Base-by-base conservation (phyloP, 2,329 filamentous ascomycete genomes). In the Bipolaris gigantea region DNA sequence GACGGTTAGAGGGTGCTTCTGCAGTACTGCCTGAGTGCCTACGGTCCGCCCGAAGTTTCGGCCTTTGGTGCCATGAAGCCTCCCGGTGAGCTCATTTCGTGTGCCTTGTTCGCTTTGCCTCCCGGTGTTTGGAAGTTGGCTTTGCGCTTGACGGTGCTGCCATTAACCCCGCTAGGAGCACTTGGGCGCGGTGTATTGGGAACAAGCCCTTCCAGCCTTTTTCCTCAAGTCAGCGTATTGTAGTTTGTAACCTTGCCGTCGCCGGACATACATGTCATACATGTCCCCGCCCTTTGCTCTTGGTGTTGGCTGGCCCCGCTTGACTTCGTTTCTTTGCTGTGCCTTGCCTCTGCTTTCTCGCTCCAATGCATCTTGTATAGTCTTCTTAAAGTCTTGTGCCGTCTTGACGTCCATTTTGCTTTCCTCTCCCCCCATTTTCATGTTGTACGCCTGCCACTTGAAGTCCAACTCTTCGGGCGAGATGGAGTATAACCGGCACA, bases 401-500 rank as follows among this genome's bases (percentile, higher is more conserved):
- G 84, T 88, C 34, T 88, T 84, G 38, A 95, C 80, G 43, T 88
- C 85, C 57, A 90, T 77, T 55, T 82, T 86, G 57, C 87, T 86
- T 53, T 91, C 89, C 52, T 95, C 90, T 43, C 85, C 79, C 21
- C 92, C 90, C 87, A 97, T 92, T 76, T 93, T 96, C 72, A 99
- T 88, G 75, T 89, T 92, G 80, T 97, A 97, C 0, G 92, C 93
- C 75, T 99, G 94, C 94, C 94, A 99, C 81, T 97, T 97, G 85
- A 91, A 97, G 76, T 91, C 97, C 23, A 97, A 81, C 72, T 97
- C 94, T 73, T 97, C 87, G 32, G 87, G 82, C 15, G 86, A 85
- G 56, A 97, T 83, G 43, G 85, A 86, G 76, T 97, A 90, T 56
- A 97, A 81, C 50, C 88, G 86, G 77, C 94, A 83, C 72, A 96